phyloP scores from a whole-genome alignment of 179 eudicot species.

The Carnegiea gigantea region DNA sequence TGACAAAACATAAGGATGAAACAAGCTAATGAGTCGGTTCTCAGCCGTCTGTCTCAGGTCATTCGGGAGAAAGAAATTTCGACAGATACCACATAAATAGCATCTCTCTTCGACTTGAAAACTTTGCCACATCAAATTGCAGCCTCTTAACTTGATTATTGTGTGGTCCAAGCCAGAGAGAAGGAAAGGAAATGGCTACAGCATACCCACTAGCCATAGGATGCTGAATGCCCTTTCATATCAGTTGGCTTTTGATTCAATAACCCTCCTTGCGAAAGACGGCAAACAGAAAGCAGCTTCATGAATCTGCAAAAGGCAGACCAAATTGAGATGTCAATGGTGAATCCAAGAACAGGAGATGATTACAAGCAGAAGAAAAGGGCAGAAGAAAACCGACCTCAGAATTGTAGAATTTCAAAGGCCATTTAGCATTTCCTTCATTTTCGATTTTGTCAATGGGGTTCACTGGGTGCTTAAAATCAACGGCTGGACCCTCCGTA shows the following conservation, averaged over 20 bases:
- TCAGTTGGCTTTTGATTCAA: conserved; percentile 52
- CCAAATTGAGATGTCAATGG: not conserved
- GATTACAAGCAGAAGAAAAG: not conserved
- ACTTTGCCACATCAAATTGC: not conserved
- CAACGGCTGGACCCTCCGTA: conserved; percentile 78
- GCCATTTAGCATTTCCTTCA: conserved; percentile 43
- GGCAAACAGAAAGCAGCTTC: conserved; percentile 91
- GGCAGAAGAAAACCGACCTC: conserved; percentile 45
- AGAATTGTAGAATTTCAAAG: conserved; percentile 77
- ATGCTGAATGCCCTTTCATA: not conserved
- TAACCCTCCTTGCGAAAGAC: conserved; percentile 78
- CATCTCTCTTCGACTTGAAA: conserved; percentile 10
- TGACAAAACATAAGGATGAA: not conserved
- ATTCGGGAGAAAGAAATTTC: conserved; percentile 10
- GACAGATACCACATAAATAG: not conserved
- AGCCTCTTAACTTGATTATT: conserved; percentile 11
- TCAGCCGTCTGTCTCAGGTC: not conserved
- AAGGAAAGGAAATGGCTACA: not conserved
- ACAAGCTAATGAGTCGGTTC: conserved; percentile 24
- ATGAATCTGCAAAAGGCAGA: conserved; percentile 52
- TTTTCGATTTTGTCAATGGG: conserved; percentile 57
- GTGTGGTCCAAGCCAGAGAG: conserved; percentile 12
- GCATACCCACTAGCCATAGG: not conserved
- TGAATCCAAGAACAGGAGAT: not conserved
- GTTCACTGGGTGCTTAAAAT: conserved; percentile 81